Base-by-base conservation (phyloP, 1,284 basidiomycete genomes). In the Wallemia ichthyophaga region DNA sequence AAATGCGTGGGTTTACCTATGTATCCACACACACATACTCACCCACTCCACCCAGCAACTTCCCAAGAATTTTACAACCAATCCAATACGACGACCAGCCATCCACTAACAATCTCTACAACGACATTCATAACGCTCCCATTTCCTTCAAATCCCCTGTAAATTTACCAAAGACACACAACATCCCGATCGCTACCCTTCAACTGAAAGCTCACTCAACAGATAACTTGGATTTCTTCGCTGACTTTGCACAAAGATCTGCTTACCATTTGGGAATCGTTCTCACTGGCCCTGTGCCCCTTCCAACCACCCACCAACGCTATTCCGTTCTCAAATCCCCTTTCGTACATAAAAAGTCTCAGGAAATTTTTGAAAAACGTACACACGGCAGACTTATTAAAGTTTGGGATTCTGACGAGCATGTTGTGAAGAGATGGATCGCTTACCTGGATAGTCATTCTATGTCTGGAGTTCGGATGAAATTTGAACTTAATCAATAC, bases 361-460 rank as follows among this genome's bases (percentile, higher is more conserved):
- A 95, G 71, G 89, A 98, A 73, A 96, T 96, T 72, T 98, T 95
- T 69, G 82, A 88, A 70, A 73, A 86, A 27, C 76, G 74, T 65
- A 82, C 83, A 60, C 83, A 92, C 68, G 83, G 82, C 65, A 76
- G 91, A 17, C 77, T 76, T 24, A 80, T 98, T 72, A 91, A 91
- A 71, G 82, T 89, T 0, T 96, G 78, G 75, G 91, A 98, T 69
- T 78, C 88, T 11, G 76, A 89, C 65, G 73, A 77, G 1, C 78
- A 81, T 62, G 81, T 86, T 1, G 75, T 98, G 3, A 79, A 85
- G 57, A 73, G 80, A 59, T 92, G 83, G 84, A 72, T 89, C 58
- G 73, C 76, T 63, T 96, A 94, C 69, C 68, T 96, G 58, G 73
- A 79, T 64, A 74, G 75, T 62, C 82, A 96, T 69, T 76, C 78